A percentile compares a stretch with the other conserved stretches of the same genome.
Evolutionary conservation across 495 filamentous ascomycete genomes (phyloP).

Genomic region (Annulohypoxylon moriforme): DNA sequence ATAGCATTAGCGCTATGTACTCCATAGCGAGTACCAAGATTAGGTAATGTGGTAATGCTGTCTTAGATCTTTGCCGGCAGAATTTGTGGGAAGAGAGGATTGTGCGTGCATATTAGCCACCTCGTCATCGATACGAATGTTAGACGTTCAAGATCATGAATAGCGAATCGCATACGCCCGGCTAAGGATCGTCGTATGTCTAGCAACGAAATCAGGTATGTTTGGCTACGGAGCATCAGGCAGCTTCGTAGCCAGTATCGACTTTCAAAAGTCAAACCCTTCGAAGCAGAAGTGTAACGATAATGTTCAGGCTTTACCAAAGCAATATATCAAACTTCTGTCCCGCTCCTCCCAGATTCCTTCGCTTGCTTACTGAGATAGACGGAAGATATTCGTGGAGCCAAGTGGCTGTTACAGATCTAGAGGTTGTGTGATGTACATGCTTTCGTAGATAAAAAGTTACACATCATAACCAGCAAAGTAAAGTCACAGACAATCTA

Average conservation of each 20-base stretch:
- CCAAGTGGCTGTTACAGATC: constrained; percentile 4
- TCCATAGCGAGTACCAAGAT: constrained; percentile 21
- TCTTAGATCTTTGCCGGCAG: constrained; percentile 15
- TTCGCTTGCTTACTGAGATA: constrained; percentile 4
- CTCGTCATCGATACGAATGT: constrained; percentile 11
- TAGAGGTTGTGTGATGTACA: neutral
- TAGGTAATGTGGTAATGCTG: constrained; percentile 12
- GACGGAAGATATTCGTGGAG: neutral
- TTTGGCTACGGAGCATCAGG: neutral
- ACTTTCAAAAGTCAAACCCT: constrained; percentile 4
- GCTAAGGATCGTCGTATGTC: constrained; percentile 5
- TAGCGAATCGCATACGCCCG: neutral
- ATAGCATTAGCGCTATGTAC: constrained; percentile 7
- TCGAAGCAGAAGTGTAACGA: constrained; percentile 8
- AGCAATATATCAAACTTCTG: constrained; percentile 7
- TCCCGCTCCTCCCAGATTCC: constrained; percentile 8
- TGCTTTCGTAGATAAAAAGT: constrained; percentile 2
- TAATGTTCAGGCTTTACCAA: neutral
- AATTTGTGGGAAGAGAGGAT: constrained; percentile 16
- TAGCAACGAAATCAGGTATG: neutral
- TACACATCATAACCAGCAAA: constrained; percentile 3
- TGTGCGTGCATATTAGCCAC: constrained; percentile 21
- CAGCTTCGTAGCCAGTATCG: neutral
- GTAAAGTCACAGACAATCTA: neutral
- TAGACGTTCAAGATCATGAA: constrained; percentile 2